A percentile compares a stretch with the other conserved stretches of the same genome.
These are phyloP conservation scores for Cymbopogon citratus DNA, from an alignment of 176 grass and related monocot species.

Conservation along the genomic window DNA sequence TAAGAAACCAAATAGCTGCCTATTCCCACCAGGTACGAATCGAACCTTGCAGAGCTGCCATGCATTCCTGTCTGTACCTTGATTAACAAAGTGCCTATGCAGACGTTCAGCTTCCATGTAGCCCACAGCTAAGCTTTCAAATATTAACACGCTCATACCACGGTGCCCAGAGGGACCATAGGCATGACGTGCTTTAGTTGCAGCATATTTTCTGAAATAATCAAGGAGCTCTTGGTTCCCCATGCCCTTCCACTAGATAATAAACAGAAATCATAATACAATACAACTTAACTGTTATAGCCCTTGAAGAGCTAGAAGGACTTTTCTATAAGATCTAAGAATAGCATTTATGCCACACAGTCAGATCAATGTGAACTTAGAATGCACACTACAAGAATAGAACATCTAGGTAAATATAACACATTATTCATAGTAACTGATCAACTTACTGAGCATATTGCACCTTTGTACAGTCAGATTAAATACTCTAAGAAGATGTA, in stretches of 20 bases:
- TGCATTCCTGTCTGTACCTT: conserved; percentile 57
- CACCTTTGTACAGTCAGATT: background rate
- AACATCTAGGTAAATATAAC: background rate
- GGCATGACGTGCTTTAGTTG: conserved; percentile 72
- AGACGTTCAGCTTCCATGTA: conserved; percentile 80
- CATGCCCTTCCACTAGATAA: conserved; percentile 78
- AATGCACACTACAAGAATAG: conserved; percentile 3
- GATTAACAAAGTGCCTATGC: conserved; percentile 61
- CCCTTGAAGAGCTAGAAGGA: background rate
- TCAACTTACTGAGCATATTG: background rate
- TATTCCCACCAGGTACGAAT: conserved; percentile 68
- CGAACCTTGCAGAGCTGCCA: conserved; percentile 41
- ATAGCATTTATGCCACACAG: background rate
- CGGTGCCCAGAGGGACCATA: conserved; percentile 83
- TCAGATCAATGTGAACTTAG: background rate
- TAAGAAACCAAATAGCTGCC: conserved; percentile 80
- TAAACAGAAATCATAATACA: background rate
- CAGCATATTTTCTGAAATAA: conserved; percentile 67
- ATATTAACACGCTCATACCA: conserved; percentile 82
- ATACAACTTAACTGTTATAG: background rate
- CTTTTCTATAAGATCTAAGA: background rate
- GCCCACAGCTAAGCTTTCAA: conserved; percentile 70
- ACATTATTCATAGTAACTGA: background rate
- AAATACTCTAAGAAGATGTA: conserved; percentile 1
- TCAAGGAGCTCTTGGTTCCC: conserved; percentile 85